phyloP scores from a whole-genome alignment of 164 flowering plant genomes.

The Cinnamomum chago region DNA sequence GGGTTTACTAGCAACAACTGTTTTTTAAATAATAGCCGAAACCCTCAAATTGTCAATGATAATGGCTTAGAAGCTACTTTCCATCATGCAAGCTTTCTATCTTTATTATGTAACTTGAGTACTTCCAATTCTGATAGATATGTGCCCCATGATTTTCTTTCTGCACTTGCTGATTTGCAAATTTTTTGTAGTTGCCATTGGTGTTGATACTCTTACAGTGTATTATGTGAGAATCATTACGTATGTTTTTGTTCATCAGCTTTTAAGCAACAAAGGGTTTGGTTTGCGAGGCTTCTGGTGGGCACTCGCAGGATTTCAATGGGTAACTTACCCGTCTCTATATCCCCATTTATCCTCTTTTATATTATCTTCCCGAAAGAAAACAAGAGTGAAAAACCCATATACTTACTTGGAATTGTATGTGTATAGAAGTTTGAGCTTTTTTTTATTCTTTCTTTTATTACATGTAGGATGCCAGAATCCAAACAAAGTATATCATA shows the following conservation, averaged over 20 bases:
- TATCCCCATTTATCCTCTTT: neutral
- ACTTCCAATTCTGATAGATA: too few relatives aligned
- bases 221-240: neutral
- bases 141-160: too few relatives aligned
- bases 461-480: neutral
- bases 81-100: too few relatives aligned
- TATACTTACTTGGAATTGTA: neutral
- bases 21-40: too few relatives aligned
- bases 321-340: constrained; percentile 25
- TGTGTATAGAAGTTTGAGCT: too few relatives aligned
- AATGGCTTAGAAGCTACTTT: too few relatives aligned
- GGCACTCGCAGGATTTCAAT: constrained; percentile 47
- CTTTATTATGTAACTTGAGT: too few relatives aligned
- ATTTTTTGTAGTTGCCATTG: too few relatives aligned
- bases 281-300: constrained; percentile 49
- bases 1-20: neutral
- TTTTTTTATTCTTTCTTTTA: too few relatives aligned
- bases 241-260: constrained; percentile 20
- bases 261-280: constrained; percentile 32
- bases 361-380: neutral
- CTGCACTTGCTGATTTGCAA: too few relatives aligned
- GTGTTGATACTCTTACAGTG: too few relatives aligned
- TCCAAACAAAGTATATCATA: neutral
- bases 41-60: too few relatives aligned
- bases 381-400: neutral